Evolutionary conservation across 179 eudicot species (phyloP), one percentile per base, ranked within the genome.

Genomic region (Silene noctiflora): DNA sequence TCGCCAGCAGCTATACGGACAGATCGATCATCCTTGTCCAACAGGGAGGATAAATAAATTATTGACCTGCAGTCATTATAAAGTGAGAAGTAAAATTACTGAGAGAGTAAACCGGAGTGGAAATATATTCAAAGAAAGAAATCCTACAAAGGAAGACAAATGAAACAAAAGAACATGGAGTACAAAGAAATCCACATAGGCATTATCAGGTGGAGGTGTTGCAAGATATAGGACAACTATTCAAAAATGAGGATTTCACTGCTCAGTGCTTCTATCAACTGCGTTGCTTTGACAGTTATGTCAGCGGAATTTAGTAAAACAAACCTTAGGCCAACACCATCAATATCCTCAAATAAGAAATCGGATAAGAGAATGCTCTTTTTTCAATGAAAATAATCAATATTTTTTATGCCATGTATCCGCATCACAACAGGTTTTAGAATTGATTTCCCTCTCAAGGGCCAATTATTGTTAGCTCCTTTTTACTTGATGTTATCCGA

Each of bases 1-100:
- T 95, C 97, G 35, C 99, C 99, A 78, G 91, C 98, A 22, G 96
- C 97, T 68, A 95, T 93, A 27, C 99, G 97, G 35, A 91, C 80
- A 65, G 90, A 76, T 72, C 99, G 87, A 77, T 95, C 99, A 46
- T 95, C 98, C 89, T 91, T 95, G 78, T 95, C 99, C 77, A 95
- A 87, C 60, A 89, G 85, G 24, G 86, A 83, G 51, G 93, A 89
- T 59, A 95, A 79, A 76, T 88, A 93, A 58, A 96, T 62, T 20
- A 95, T 85, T 11, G 84, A 88, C 87, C 99, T 95, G 87, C 89
- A 84, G 35, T 68, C 69, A 42, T 66, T 21, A 19, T 58, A 61
- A 3, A 6, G 55, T 48, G 16, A 60, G 44, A n/a, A 21, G 17
- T 0, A 65, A 27, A 12, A 56, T 12, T 29, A 21, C 53, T 17